These are phyloP conservation scores for Tilletia walkeri DNA, from an alignment of 1,284 basidiomycete species.

Conservation along the genomic window DNA sequence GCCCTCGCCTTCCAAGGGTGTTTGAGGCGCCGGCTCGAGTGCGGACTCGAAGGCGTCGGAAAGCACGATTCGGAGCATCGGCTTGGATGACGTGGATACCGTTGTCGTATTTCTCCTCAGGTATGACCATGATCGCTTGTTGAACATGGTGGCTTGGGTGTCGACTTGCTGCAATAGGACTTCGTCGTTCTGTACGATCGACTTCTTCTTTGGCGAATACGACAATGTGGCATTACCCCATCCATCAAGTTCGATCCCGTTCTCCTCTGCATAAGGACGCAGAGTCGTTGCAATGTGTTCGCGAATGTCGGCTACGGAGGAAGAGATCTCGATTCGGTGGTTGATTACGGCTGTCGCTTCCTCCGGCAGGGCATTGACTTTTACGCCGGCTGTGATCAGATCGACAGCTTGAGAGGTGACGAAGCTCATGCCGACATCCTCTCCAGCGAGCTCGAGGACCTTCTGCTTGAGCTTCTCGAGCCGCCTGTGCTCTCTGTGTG, in stretches of 20 bases:
- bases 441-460: conserved; percentile 17
- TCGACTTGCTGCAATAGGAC: not conserved
- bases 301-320: conserved; percentile 60
- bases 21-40: conserved; percentile 64
- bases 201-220: not conserved
- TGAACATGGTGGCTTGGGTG: not conserved
- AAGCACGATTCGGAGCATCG: conserved; percentile 25
- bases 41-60: conserved; percentile 58
- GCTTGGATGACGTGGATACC: not conserved
- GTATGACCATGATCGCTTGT: not conserved
- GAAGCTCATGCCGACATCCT: conserved; percentile 41
- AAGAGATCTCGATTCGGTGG: conserved; percentile 63
- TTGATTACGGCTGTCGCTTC: conserved; percentile 63
- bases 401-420: conserved; percentile 72
- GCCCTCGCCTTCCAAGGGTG: conserved; percentile 57
- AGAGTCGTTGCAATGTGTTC: conserved; percentile 60
- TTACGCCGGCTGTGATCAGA: conserved; percentile 68
- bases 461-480: not conserved
- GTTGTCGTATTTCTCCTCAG: not conserved
- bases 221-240: conserved; percentile 57
- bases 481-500: not conserved
- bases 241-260: conserved; percentile 63
- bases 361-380: conserved; percentile 67
- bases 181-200: not conserved
- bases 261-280: conserved; percentile 58